A percentile compares a stretch with the other conserved stretches of the same genome.
These are phyloP conservation scores for Fusarium metavorans DNA, from an alignment of 2,329 filamentous ascomycete species.

Conservation along the genomic window DNA sequence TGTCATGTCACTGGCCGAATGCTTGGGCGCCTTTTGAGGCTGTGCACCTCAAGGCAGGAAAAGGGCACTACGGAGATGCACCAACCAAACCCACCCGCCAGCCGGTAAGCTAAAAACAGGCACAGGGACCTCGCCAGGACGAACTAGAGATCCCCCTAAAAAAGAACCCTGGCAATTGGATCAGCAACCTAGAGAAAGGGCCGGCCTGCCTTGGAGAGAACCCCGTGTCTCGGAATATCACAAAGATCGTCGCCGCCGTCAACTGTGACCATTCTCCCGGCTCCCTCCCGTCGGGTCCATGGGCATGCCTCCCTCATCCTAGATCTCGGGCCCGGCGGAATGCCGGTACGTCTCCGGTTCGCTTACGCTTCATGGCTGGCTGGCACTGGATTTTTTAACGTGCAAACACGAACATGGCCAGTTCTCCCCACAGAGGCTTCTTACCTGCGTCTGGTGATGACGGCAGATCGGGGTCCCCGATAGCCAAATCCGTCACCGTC, in stretches of 20 bases:
- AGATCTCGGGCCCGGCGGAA: slow-evolving; percentile 10
- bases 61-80: neutral
- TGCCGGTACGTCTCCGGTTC: slow-evolving; percentile 8
- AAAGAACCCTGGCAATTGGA: neutral
- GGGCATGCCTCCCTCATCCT: neutral
- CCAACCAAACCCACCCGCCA: slow-evolving; percentile 22
- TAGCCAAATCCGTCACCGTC: slow-evolving; percentile 6
- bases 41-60: slow-evolving; percentile 18
- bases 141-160: slow-evolving; percentile 23
- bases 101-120: slow-evolving; percentile 39
- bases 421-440: slow-evolving; percentile 5
- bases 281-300: slow-evolving; percentile 22
- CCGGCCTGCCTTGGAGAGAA: neutral
- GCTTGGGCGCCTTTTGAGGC: slow-evolving; percentile 37
- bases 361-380: slow-evolving; percentile 15
- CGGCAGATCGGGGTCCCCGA: slow-evolving; percentile 23
- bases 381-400: neutral
- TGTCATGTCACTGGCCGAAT: slow-evolving; percentile 1
- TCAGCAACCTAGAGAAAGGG: neutral
- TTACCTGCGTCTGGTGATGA: slow-evolving; percentile 19
- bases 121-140: slow-evolving; percentile 21
- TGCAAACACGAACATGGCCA: slow-evolving; percentile 4
- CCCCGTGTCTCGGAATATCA: slow-evolving; percentile 24
- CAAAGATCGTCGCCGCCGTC: neutral
- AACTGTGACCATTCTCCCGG: slow-evolving; percentile 7